Conservation (phyloP, 176 grass and related monocot genomes). For the Dendrocalamus sinicus region DNA sequence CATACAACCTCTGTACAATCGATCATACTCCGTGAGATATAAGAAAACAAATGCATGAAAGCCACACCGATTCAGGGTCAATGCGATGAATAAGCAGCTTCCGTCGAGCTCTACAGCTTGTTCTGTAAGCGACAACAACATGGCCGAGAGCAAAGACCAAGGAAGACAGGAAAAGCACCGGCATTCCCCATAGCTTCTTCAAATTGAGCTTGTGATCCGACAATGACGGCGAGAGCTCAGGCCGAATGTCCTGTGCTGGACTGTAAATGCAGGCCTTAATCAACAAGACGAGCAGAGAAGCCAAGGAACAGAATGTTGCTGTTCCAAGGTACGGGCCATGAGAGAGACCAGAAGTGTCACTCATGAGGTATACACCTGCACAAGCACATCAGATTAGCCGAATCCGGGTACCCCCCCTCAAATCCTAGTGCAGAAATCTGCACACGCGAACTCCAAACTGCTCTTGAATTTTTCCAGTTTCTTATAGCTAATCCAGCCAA, state of each 20-base stretch:
- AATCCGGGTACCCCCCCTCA: not conserved
- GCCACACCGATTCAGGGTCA: constrained; percentile 77
- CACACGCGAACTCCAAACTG: constrained; percentile 8
- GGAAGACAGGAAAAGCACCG: constrained; percentile 85
- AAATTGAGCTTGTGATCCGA: constrained; percentile 60
- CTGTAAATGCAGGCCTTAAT: constrained; percentile 79
- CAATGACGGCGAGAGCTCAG: constrained; percentile 74
- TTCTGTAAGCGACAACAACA: constrained; percentile 85
- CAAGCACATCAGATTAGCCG: constrained; percentile 37
- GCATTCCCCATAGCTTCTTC: constrained; percentile 85
- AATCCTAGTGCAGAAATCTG: not conserved
- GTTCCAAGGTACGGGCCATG: constrained; percentile 83
- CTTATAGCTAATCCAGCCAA: not conserved
- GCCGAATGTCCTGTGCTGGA: constrained; percentile 66
- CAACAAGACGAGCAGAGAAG: constrained; percentile 75
- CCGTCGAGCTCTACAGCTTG: constrained; percentile 79
- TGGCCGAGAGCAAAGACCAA: constrained; percentile 90
- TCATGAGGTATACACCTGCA: constrained; percentile 88
- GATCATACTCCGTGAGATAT: not conserved
- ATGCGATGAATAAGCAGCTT: constrained; percentile 81
- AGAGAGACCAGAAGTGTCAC: constrained; percentile 65
- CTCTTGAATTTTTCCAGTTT: not conserved
- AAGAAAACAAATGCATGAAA: constrained; percentile 1
- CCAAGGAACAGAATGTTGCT: constrained; percentile 67
- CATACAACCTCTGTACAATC: not conserved